phyloP scores from a whole-genome alignment of 768 basidiomycete genomes.

The Mycena olivaceomarginata region DNA sequence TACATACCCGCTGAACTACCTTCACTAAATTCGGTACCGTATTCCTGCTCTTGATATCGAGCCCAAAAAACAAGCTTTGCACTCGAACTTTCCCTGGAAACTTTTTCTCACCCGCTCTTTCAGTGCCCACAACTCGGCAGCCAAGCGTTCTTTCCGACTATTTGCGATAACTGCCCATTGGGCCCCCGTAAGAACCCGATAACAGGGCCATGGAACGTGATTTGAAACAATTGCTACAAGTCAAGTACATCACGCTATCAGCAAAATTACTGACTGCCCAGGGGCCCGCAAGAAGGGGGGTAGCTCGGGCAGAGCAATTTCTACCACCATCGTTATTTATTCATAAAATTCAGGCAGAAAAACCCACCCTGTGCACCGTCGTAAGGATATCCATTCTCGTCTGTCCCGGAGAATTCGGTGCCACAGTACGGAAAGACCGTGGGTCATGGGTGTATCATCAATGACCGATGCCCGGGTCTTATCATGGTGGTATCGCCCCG shows the following conservation, averaged over 20 bases:
- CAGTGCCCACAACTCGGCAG: background rate
- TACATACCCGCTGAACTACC: background rate
- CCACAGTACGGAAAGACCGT: constrained; percentile 37
- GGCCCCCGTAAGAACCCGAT: too few relatives aligned
- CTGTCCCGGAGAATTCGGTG: background rate
- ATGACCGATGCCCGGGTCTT: too few relatives aligned
- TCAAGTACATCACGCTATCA: too few relatives aligned
- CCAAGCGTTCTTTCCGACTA: too few relatives aligned
- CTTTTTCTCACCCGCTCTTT: background rate
- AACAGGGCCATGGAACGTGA: too few relatives aligned
- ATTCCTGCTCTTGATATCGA: background rate
- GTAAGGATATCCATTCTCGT: background rate
- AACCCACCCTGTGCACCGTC: background rate
- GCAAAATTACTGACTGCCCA: too few relatives aligned
- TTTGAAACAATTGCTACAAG: too few relatives aligned
- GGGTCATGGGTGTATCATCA: constrained; percentile 19
- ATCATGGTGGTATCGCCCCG: background rate
- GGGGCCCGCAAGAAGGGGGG: too few relatives aligned
- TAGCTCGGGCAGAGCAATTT: too few relatives aligned
- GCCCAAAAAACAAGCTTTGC: background rate
- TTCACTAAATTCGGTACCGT: background rate
- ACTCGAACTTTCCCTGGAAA: background rate
- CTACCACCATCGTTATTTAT: too few relatives aligned
- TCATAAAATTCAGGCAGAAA: too few relatives aligned
- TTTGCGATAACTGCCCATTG: too few relatives aligned